Percentiles rank a stretch among this genome's conserved stretches.
phyloP scores from a whole-genome alignment of 306 rosid species.

The Lathyrus oleraceus region DNA sequence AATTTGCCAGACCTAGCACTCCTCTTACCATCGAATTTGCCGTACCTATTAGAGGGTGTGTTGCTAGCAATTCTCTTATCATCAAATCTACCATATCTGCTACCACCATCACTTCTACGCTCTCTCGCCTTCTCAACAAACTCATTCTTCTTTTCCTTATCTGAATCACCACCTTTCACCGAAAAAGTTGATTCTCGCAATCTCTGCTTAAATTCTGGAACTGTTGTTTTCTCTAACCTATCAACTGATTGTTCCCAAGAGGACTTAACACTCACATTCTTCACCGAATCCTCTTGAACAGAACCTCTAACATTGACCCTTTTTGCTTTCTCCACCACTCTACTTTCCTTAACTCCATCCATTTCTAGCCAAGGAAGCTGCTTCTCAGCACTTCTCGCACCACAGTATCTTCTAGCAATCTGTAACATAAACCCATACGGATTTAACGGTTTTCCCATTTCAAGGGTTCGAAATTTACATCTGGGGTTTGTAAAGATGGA shows the following conservation, averaged over 20 bases:
- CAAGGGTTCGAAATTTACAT: slow-evolving; percentile 31
- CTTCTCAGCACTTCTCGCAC: slow-evolving; percentile 45
- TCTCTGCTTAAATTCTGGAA: slow-evolving; percentile 39
- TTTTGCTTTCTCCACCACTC: slow-evolving; percentile 27
- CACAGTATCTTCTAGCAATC: slow-evolving; percentile 41
- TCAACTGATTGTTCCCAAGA: slow-evolving; percentile 60
- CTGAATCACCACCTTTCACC: slow-evolving; percentile 30
- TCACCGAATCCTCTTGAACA: slow-evolving; percentile 40
- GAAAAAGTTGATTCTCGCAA: slow-evolving; percentile 25
- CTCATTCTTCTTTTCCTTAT: slow-evolving; percentile 39
- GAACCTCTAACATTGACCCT: slow-evolving; percentile 32
- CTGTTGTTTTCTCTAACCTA: slow-evolving; percentile 44
- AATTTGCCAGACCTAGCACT: background rate
- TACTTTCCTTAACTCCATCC: slow-evolving; percentile 33
- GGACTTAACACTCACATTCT: slow-evolving; percentile 43
- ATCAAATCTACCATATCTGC: slow-evolving; percentile 33
- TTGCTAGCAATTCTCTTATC: slow-evolving; percentile 33
- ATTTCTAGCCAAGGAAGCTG: slow-evolving; percentile 74
- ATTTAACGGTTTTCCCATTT: slow-evolving; percentile 31
- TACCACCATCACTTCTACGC: slow-evolving; percentile 25
- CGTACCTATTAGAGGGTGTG: slow-evolving; percentile 1
- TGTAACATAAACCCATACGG: slow-evolving; percentile 36
- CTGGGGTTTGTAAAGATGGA: slow-evolving; percentile 44
- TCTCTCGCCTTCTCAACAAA: slow-evolving; percentile 41
- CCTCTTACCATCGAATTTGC: slow-evolving; percentile 35